These are phyloP conservation scores for Lavandula angustifolia DNA, from an alignment of 257 asterid genomes.

Conservation along the genomic window DNA sequence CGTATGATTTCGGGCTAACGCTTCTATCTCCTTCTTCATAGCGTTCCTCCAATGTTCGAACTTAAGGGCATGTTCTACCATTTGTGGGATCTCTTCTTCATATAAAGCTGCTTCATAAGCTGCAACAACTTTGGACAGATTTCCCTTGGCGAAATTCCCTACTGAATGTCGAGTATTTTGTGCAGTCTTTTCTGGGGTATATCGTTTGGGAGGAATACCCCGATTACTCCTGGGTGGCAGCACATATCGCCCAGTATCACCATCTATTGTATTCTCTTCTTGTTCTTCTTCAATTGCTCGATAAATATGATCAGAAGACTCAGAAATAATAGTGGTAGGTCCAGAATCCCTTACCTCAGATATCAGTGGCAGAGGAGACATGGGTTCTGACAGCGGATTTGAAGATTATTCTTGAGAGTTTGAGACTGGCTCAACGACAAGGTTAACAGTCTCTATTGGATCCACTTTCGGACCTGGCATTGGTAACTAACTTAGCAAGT, in stretches of 20 bases:
- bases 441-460: not conserved
- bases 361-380: not conserved
- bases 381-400: not conserved
- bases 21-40: no score
- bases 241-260: not conserved
- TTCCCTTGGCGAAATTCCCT: not conserved
- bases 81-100: no score
- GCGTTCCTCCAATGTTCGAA: no score
- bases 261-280: not conserved
- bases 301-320: no score
- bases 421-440: not conserved
- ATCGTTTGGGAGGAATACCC: not conserved
- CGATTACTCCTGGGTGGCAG: not conserved
- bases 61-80: no score
- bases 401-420: not conserved
- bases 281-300: no score
- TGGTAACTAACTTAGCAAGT: not conserved
- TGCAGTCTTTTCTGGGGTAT: not conserved
- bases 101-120: not conserved
- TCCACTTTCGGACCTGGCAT: no score
- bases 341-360: not conserved
- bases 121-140: not conserved
- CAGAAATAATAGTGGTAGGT: not conserved
- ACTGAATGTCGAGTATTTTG: not conserved
- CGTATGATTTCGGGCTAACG: no score